Evolutionary conservation across 768 basidiomycete species (phyloP).

Genomic region (Sarcodon aspratus): DNA sequence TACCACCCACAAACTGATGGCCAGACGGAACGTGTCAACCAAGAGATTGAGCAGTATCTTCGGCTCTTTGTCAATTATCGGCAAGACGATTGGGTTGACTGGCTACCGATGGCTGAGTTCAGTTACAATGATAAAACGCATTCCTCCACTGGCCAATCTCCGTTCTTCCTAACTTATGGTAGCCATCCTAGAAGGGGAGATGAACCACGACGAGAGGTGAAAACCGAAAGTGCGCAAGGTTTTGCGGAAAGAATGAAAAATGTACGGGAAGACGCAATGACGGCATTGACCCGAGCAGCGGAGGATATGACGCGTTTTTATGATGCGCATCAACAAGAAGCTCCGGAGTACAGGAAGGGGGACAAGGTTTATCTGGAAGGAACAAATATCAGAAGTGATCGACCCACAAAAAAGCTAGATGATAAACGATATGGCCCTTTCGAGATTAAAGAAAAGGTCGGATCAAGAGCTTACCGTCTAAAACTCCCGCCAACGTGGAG

Average conservation of each 20-base stretch:
- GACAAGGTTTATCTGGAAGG: conserved; percentile 18
- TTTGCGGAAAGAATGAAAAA: conserved; percentile 11
- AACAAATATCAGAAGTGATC: conserved; percentile 12
- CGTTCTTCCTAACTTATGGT: conserved; percentile 19
- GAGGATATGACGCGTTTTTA: conserved; percentile 16
- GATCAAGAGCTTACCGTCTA: conserved; percentile 11
- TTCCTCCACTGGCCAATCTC: conserved; percentile 16
- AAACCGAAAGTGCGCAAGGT: conserved; percentile 7
- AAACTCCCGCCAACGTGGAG: conserved; percentile 14
- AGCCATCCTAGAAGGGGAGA: conserved; percentile 8
- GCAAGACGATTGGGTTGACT: conserved; percentile 23
- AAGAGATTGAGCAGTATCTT: conserved; percentile 27
- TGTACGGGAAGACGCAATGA: conserved; percentile 5
- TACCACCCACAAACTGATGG: conserved; percentile 34
- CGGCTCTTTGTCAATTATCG: conserved; percentile 19
- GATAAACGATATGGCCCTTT: conserved; percentile 15
- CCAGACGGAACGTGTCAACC: conserved; percentile 28
- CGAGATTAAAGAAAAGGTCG: conserved; percentile 11
- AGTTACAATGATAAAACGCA: conserved; percentile 21
- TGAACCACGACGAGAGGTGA: not conserved
- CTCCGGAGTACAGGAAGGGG: conserved; percentile 5
- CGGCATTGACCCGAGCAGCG: conserved; percentile 9
- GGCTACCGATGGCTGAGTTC: conserved; percentile 21
- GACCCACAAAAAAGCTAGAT: conserved; percentile 15
- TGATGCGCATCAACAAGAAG: not conserved